phyloP scores from a whole-genome alignment of 106 monocot genomes.

The Platanthera zijinensis region DNA sequence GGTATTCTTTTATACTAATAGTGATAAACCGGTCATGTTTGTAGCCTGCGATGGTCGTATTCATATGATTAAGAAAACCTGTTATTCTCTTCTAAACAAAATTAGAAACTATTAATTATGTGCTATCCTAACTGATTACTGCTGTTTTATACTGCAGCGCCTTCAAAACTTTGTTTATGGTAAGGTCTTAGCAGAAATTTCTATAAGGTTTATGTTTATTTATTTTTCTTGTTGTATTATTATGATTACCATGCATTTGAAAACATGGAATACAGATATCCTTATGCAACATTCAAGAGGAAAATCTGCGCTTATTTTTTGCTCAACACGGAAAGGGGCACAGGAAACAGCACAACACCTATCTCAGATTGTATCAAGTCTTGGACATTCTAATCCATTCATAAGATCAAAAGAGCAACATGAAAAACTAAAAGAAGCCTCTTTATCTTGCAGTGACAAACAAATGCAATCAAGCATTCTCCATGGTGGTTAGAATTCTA shows the following conservation, averaged over 20 bases:
- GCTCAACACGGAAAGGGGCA: constrained; percentile 96
- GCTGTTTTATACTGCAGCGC: constrained; percentile 45
- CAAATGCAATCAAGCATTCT: constrained; percentile 75
- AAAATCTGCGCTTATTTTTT: constrained; percentile 87
- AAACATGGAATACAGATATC: constrained; percentile 45
- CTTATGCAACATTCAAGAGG: constrained; percentile 95
- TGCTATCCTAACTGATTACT: constrained; percentile 12
- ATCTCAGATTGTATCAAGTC: constrained; percentile 49
- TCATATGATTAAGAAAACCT: neutral
- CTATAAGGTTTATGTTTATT: neutral
- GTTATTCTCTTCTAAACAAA: neutral
- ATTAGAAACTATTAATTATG: neutral
- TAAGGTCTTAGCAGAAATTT: constrained; percentile 21
- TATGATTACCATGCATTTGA: neutral
- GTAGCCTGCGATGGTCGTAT: neutral
- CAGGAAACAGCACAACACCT: constrained; percentile 88
- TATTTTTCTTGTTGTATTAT: neutral
- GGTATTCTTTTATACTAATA: constrained; percentile 28
- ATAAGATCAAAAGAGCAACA: constrained; percentile 75
- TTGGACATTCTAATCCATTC: constrained; percentile 90
- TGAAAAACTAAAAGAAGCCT: constrained; percentile 82
- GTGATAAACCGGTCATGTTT: neutral
- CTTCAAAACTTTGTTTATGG: constrained; percentile 92
- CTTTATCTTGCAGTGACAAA: constrained; percentile 81
- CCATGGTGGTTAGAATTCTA: constrained; percentile 55